Evolutionary conservation across 1,284 basidiomycete genomes (phyloP), one percentile per base, ranked within the genome.

Genomic region (Melampsora americana): DNA sequence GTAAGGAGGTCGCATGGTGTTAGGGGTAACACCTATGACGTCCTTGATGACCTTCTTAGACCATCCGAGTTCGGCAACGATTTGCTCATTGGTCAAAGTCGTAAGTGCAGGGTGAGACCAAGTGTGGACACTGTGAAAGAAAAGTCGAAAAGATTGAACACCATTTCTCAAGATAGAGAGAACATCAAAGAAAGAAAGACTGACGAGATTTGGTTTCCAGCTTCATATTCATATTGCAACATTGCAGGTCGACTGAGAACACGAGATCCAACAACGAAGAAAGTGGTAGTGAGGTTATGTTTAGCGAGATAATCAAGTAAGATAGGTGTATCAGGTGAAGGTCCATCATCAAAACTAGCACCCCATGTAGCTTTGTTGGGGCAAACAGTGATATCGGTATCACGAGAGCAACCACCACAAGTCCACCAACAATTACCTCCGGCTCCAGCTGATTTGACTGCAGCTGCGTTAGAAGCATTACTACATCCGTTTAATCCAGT

Each of bases 41-140:
- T 76, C 73, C 42, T 76, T 76, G 30, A 76, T 68, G 18, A 70
- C 66, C 53, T 76, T 75, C 46, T 62, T 76, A 77, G 92, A 92
- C 90, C 92, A 97, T 64, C 92, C 93, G 66, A 98, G 87, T 84
- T 96, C 93, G 26, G 93, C 93, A 26, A 97, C 92, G 77, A 97
- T 88, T 85, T 96, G 86, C 81, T 88, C 89, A 81, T 89, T 98
- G 67, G 92, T 89, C 77, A 94, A 86, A 50, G 88, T 88, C 12
- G 95, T 98, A 46, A 94, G 86, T 85, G 79, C 16, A 46, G 78
- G 83, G 79, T 86, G 85, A 14, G 77, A 87, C 86, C 90, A 87
- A 61, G 86, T 87, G 82, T 80, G 78, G 53, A 72, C 76, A 79
- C 78, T 78, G n/a, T n/a, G n/a, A n/a, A n/a, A n/a, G n/a, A n/a